phyloP scores from a whole-genome alignment of 768 basidiomycete species.

The Psilocybe sp. region DNA sequence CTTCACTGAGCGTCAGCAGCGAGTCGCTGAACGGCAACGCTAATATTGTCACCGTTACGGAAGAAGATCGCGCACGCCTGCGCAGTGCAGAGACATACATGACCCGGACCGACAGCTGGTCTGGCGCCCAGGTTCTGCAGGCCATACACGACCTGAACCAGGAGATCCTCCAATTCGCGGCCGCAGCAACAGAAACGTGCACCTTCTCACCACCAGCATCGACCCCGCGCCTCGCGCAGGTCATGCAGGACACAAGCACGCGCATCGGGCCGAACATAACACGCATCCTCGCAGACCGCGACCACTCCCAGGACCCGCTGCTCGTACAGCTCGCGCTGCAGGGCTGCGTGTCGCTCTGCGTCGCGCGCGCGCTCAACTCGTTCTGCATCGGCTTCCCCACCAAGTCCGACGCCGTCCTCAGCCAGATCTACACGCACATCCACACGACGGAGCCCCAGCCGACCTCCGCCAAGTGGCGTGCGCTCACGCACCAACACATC shows the following conservation, averaged over 20 bases:
- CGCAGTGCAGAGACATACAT: slow-evolving; percentile 65
- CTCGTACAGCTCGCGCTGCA: slow-evolving; percentile 76
- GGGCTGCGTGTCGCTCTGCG: slow-evolving; percentile 64
- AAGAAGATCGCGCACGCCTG: slow-evolving; percentile 54
- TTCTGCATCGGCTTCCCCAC: slow-evolving; percentile 77
- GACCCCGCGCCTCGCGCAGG: slow-evolving; percentile 41
- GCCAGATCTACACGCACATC: slow-evolving; percentile 61
- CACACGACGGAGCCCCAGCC: slow-evolving; percentile 63
- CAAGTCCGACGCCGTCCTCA: slow-evolving; percentile 63
- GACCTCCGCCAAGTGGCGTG: slow-evolving; percentile 74
- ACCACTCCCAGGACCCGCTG: slow-evolving; percentile 74
- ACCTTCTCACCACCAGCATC: slow-evolving; percentile 41
- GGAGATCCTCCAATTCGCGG: slow-evolving; percentile 78
- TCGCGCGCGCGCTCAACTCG: slow-evolving; percentile 61
- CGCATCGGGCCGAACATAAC: slow-evolving; percentile 65
- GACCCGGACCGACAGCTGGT: slow-evolving; percentile 73
- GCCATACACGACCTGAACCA: slow-evolving; percentile 78
- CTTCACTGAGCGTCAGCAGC: slow-evolving; percentile 14
- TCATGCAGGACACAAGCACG: slow-evolving; percentile 56
- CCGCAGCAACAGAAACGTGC: slow-evolving; percentile 68
- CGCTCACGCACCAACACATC: slow-evolving; percentile 68
- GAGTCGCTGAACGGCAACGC: slow-evolving; percentile 5
- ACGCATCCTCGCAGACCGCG: slow-evolving; percentile 56
- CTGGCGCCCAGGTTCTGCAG: slow-evolving; percentile 75
- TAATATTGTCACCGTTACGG: background rate